Evolutionary conservation across 108 stramenopile genomes (phyloP), one percentile per base, ranked within the genome.

Genomic region (Pseudonitzschia multiseries): DNA sequence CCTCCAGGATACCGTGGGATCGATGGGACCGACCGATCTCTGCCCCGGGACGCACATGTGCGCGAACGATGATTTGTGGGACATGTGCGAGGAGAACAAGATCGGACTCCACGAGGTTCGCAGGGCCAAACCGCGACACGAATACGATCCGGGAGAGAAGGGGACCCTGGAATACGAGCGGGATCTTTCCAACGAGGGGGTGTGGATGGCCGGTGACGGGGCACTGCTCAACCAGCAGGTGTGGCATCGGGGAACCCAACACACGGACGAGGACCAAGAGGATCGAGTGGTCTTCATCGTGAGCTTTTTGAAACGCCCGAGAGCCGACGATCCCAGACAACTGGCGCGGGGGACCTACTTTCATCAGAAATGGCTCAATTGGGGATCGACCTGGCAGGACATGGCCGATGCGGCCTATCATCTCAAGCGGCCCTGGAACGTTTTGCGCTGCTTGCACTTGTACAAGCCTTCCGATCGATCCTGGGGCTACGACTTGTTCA

Each of bases 41-140:
- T 85, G 83, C 80, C 81, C 84, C 10, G 87, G 87, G 20, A 85
- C 87, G 32, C 87, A 88, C 65, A 79, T 83, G 44, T 88, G 87
- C 65, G 77, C 72, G 65, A 54, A 77, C 48, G 60, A 57, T 28
- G 78, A 82, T 29, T n/a, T 81, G 15, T 62, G 71, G 32, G 62
- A 71, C 5, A 14, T 80, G 1, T 81, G 82, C 41, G 75, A 84
- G 18, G 51, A 29, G 8, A 13, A 74, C 42, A 61, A 57, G 36
- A 71, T 85, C 43, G 73, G 73, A 10, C n/a, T 83, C 57, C 53
- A 74, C 51, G 60, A 80, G 57, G 61, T 73, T 15, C 70, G 54
- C 53, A 65, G 43, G 32, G 42, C 24, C 27, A 13, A 43, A 18
- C 65, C 22, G 22, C 65, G 65, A 13, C 33, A 0, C 4, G 8